These are phyloP conservation scores for Coniella lustricola DNA, from an alignment of 2,329 filamentous ascomycete genomes.

Conservation along the genomic window DNA sequence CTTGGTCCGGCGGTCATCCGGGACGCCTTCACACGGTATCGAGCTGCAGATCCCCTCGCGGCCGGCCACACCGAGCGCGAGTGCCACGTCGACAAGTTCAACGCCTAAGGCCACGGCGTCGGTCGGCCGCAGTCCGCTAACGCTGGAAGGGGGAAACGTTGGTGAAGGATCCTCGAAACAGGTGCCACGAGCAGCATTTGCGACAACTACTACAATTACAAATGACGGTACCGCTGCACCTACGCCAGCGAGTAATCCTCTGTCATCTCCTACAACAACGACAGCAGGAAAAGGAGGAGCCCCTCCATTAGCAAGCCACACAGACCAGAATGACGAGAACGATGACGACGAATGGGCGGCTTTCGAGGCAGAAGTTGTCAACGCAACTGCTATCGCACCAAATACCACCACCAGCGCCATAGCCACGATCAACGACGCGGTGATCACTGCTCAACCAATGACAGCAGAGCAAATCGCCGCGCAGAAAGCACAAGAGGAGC, in stretches of 20 bases:
- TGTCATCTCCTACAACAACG: slow-evolving; percentile 16
- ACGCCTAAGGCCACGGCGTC: slow-evolving; percentile 34
- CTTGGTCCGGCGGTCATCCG: slow-evolving; percentile 40
- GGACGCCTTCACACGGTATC: slow-evolving; percentile 46
- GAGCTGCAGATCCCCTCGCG: slow-evolving; percentile 59
- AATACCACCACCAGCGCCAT: slow-evolving; percentile 14
- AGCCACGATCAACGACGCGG: slow-evolving; percentile 38
- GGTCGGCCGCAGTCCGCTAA: slow-evolving; percentile 31
- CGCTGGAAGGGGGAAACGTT: slow-evolving; percentile 19
- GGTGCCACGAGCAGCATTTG: slow-evolving; percentile 8
- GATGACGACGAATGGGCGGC: slow-evolving; percentile 82
- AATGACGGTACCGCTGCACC: too few species aligned
- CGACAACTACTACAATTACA: background rate
- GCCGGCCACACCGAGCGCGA: slow-evolving; percentile 50
- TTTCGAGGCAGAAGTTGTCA: slow-evolving; percentile 66
- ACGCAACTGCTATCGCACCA: slow-evolving; percentile 42
- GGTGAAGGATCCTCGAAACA: background rate
- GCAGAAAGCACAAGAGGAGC: slow-evolving; percentile 43
- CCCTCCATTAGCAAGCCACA: too few species aligned
- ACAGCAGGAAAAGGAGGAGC: too few species aligned
- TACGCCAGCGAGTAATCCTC: slow-evolving; percentile 5
- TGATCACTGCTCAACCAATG: slow-evolving; percentile 63
- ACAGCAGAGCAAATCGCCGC: slow-evolving; percentile 55
- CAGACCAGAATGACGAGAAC: slow-evolving; percentile 23
- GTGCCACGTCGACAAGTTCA: slow-evolving; percentile 33